Percentiles rank a stretch among this genome's conserved stretches.
Evolutionary conservation across 1,139 yeast genomes (phyloP).

Genomic region (Pichia cactophila): DNA sequence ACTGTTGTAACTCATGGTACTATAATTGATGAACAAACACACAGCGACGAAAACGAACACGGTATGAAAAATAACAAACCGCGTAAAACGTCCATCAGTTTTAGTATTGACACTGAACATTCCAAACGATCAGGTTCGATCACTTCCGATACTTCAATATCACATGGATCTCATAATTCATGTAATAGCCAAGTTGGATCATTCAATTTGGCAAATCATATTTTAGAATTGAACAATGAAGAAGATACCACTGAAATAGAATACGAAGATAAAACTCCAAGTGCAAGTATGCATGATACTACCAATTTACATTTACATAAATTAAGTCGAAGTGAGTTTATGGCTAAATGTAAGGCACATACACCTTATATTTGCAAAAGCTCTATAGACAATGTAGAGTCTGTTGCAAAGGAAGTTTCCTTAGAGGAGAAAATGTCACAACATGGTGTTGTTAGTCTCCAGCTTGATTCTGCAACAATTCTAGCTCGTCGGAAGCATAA

Average conservation of each 20-base stretch:
- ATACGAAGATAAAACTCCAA: slow-evolving; percentile 18
- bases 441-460: slow-evolving; percentile 38
- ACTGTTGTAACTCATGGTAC: slow-evolving; percentile 16
- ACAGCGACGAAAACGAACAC: slow-evolving; percentile 6
- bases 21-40: slow-evolving; percentile 12
- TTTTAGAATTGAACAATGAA: slow-evolving; percentile 1
- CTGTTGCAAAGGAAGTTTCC: slow-evolving; percentile 6
- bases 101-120: slow-evolving; percentile 13
- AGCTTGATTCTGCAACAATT: slow-evolving; percentile 52
- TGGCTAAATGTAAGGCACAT: slow-evolving; percentile 11
- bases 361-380: slow-evolving; percentile 13
- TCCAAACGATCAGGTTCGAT: slow-evolving; percentile 6
- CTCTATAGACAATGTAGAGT: not conserved
- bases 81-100: slow-evolving; percentile 7
- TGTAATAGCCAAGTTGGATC: not conserved
- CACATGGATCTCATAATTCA: not conserved
- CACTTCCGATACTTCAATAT: slow-evolving; percentile 3
- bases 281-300: slow-evolving; percentile 13
- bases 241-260: slow-evolving; percentile 13
- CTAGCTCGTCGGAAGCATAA: slow-evolving; percentile 43
- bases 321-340: slow-evolving; percentile 6
- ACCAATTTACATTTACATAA: not conserved
- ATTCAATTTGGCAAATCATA: slow-evolving; percentile 3
- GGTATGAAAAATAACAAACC: not conserved
- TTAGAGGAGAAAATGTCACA: slow-evolving; percentile 11